phyloP scores from a whole-genome alignment of 306 rosid species.

The Quercus wislizeni region DNA sequence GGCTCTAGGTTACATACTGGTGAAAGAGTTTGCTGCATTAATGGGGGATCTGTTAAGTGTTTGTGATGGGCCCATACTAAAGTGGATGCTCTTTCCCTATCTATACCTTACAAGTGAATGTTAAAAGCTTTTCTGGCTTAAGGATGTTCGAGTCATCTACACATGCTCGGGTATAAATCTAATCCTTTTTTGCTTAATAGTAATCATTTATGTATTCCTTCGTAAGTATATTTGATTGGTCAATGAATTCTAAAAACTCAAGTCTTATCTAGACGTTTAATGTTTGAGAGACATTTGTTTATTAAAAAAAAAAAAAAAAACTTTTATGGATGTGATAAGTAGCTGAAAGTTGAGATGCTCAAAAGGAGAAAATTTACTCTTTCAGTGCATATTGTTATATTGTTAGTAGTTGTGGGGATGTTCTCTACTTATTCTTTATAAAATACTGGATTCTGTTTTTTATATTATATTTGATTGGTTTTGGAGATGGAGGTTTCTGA shows the following conservation, averaged over 20 bases:
- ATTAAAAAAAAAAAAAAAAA: no score
- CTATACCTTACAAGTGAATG: background rate
- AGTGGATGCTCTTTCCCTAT: background rate
- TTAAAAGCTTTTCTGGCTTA: background rate
- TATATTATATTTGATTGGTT: background rate
- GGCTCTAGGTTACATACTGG: no score
- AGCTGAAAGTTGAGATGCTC: background rate
- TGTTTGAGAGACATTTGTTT: background rate
- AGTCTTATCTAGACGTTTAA: background rate
- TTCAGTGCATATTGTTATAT: background rate
- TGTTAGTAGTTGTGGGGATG: background rate
- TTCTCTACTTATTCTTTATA: background rate
- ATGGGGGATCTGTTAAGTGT: background rate
- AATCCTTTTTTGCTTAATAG: background rate
- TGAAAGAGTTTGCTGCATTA: background rate
- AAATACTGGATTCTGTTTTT: background rate
- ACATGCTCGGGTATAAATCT: background rate
- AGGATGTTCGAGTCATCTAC: background rate
- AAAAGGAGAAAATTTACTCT: background rate
- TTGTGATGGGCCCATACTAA: background rate
- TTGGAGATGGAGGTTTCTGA: background rate
- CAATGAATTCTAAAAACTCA: background rate
- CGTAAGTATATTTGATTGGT: background rate
- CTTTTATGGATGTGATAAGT: background rate
- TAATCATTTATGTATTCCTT: background rate